These are phyloP conservation scores for Priceomyces castillae DNA, from an alignment of 805 yeast species.

Conservation along the genomic window DNA sequence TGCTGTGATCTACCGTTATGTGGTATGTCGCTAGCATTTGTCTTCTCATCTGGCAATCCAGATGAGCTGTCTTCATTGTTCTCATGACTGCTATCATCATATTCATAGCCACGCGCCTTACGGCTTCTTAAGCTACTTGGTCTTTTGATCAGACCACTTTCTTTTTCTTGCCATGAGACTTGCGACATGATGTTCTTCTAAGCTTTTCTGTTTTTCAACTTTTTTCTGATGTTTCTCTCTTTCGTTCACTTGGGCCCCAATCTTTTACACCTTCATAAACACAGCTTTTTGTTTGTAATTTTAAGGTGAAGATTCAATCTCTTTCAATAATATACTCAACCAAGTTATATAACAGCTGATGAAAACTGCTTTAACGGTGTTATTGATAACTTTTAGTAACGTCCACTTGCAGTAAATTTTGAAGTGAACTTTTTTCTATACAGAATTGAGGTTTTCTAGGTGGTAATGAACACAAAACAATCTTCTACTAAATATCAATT, in stretches of 20 bases:
- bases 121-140: neutral
- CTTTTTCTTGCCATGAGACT: slow-evolving; percentile 5
- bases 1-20: neutral
- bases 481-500: too few relatives aligned
- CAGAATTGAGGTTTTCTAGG: neutral
- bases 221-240: neutral
- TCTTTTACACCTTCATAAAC: neutral
- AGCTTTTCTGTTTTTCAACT: neutral
- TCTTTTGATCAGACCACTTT: neutral
- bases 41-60: neutral
- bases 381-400: neutral
- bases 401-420: neutral
- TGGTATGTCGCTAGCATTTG: neutral
- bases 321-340: neutral
- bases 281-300: neutral
- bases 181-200: slow-evolving; percentile 1
- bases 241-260: neutral
- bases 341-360: neutral
- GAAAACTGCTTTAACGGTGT: neutral
- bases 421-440: neutral
- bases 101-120: neutral
- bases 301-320: neutral
- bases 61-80: neutral
- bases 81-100: neutral
- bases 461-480: neutral